Evolutionary conservation across 2,329 filamentous ascomycete genomes (phyloP), one percentile per base, ranked within the genome.

Genomic region (Ophiostoma pallidulum): DNA sequence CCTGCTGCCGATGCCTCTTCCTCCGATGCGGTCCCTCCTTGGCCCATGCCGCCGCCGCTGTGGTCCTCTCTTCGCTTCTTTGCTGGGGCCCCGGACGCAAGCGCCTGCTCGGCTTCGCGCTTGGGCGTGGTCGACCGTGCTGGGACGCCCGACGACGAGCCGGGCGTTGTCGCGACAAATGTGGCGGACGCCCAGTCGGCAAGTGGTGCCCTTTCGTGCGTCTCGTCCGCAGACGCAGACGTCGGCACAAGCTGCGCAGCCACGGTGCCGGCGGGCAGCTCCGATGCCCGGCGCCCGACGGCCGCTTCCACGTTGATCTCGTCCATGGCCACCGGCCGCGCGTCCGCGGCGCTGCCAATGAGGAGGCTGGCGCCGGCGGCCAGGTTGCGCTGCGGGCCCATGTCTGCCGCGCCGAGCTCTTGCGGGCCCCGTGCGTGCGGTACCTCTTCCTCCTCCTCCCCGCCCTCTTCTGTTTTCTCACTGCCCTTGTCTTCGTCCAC

Each of bases 391-490:
- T 86, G 90, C 9, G 86, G 81, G 0, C 92, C 92, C 54, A 87
- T 84, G 61, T 98, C 92, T 56, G 86, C 81, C 50, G 89, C 80
- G 4, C 90, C 91, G 43, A 97, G 84, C 56, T 87, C 75, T 26
- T 87, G 80, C 0, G 92, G 92, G 0, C 91, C 91, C 35, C 88
- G 76, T 0, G 86, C 88, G 64, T 94, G 88, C 5, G 89, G 86
- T 45, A 80, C 73, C 50, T 86, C 82, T 8, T 77, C 74, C 7
- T 72, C 53, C 41, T 63, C 53, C 13, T 32, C 28, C 12, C 42
- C 39, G 18, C 20, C 8, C 13, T 37, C 29, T 22, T 4, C 14
- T 13, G 9, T 8, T 29, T 24, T 24, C 22, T 19, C n/a, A 13
- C 9, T 14, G 26, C 29, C 24, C 13, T 13, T 32, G 32, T 41